Conservation (phyloP, 345 rosid genomes). For the Pelargonium nanum region DNA sequence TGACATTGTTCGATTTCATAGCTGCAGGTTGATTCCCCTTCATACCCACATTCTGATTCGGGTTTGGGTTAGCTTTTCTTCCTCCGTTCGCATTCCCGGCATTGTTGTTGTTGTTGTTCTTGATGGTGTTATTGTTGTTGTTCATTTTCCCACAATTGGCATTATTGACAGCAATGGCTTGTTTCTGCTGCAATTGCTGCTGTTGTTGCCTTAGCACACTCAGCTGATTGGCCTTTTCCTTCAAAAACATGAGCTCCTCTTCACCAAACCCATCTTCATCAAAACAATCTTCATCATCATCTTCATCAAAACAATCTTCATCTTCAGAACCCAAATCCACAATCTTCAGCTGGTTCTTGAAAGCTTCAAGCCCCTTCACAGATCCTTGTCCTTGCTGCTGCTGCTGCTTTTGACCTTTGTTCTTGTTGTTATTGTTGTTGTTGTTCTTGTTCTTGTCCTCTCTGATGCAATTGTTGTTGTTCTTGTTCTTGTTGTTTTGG, state of each 20-base stretch:
- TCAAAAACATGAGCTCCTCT: slow-evolving; percentile 24
- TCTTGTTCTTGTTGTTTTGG: slow-evolving; percentile 12
- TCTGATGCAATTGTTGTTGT: slow-evolving; percentile 20
- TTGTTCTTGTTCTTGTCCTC: slow-evolving; percentile 20
- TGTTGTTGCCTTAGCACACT: neutral
- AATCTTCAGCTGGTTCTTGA: slow-evolving; percentile 39
- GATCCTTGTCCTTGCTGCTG: slow-evolving; percentile 8
- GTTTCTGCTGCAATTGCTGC: slow-evolving; percentile 14
- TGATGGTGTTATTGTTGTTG: too few relatives aligned
- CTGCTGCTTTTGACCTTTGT: slow-evolving; percentile 36
- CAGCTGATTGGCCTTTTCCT: slow-evolving; percentile 13
- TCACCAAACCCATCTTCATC: slow-evolving; percentile 28
- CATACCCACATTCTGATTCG: slow-evolving; percentile 32
- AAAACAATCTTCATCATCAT: slow-evolving; percentile 25
- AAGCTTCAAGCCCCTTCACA: slow-evolving; percentile 31
- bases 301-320: slow-evolving; percentile 25
- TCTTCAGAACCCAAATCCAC: slow-evolving; percentile 27
- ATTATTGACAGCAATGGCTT: slow-evolving; percentile 24
- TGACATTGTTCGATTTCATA: slow-evolving; percentile 37
- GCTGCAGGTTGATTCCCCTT: slow-evolving; percentile 20
- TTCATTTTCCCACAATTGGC: slow-evolving; percentile 28
- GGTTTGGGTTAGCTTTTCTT: slow-evolving; percentile 40
- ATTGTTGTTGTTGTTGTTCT: too few relatives aligned
- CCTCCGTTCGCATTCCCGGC: slow-evolving; percentile 26
- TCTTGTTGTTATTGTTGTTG: slow-evolving; percentile 1